Conservation (phyloP, 768 basidiomycete genomes). For the Flagelloscypha sp. region DNA sequence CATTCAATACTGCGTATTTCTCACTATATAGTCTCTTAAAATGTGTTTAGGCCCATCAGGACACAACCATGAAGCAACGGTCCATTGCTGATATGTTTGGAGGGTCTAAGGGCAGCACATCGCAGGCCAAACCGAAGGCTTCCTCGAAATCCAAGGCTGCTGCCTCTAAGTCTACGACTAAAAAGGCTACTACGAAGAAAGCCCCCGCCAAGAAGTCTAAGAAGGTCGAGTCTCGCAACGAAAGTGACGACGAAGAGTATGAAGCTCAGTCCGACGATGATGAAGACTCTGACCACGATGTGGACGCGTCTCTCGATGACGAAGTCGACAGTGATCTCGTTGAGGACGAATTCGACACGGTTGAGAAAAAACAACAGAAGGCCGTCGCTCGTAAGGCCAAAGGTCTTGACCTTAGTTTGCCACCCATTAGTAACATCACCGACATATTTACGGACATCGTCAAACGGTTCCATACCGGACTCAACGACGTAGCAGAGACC, state of each 20-base stretch:
- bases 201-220: conserved; percentile 22
- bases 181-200: conserved; percentile 24
- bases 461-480: conserved; percentile 39
- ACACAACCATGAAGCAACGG: too few species aligned
- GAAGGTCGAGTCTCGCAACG: conserved; percentile 19
- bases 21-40: too few species aligned
- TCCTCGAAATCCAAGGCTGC: conserved; percentile 47
- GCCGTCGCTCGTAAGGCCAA: conserved; percentile 42
- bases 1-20: too few species aligned
- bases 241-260: conserved; percentile 28
- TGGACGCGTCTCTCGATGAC: conserved; percentile 18
- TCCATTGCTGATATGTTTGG: too few species aligned
- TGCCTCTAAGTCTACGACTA: conserved; percentile 39
- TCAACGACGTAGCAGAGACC: conserved; percentile 57
- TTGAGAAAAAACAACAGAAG: conserved; percentile 28
- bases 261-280: conserved; percentile 13
- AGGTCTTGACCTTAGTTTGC: conserved; percentile 62
- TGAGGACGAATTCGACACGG: background rate
- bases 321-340: conserved; percentile 24
- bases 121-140: conserved; percentile 30
- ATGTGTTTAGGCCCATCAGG: too few species aligned
- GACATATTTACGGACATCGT: conserved; percentile 48
- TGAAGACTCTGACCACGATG: conserved; percentile 22
- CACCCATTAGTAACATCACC: conserved; percentile 63
- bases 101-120: conserved; percentile 34